Evolutionary conservation across 306 rosid species (phyloP).

Genomic region (Quercus aquifolioides): DNA sequence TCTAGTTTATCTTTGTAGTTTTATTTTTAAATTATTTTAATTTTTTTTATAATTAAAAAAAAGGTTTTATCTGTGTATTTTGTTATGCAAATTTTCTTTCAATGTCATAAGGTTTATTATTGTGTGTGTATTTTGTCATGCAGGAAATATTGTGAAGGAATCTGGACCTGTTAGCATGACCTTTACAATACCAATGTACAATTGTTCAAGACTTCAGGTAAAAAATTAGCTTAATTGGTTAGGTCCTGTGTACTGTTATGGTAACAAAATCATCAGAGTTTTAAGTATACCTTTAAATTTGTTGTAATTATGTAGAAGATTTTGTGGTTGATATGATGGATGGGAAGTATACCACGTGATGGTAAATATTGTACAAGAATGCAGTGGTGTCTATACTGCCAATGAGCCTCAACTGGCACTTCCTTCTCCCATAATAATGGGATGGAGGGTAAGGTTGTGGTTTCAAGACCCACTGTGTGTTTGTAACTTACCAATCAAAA

Average conservation of each 20-base stretch:
- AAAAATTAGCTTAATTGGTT: conserved; percentile 11
- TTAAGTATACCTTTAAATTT: neutral
- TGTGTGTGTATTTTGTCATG: conserved; percentile 9
- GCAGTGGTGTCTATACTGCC: neutral
- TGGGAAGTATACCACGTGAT: neutral
- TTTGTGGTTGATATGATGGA: neutral
- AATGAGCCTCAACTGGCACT: too few relatives aligned
- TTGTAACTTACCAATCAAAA: too few relatives aligned
- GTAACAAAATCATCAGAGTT: neutral
- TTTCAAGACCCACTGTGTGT: too few relatives aligned
- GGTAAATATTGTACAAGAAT: neutral
- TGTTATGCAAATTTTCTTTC: neutral
- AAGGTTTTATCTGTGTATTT: neutral
- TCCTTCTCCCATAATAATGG: too few relatives aligned
- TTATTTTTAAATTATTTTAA: too few relatives aligned
- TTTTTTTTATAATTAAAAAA: too few relatives aligned
- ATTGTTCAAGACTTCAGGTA: conserved; percentile 83
- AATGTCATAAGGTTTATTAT: neutral
- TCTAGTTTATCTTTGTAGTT: conserved; percentile 3
- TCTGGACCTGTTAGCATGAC: conserved; percentile 97
- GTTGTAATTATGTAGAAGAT: conserved; percentile 8
- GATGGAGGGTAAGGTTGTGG: too few relatives aligned
- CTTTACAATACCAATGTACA: conserved; percentile 89
- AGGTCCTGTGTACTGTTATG: neutral
- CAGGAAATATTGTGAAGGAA: conserved; percentile 91